Conservation (phyloP, 768 basidiomycete genomes). For the Tricholoma sp. region DNA sequence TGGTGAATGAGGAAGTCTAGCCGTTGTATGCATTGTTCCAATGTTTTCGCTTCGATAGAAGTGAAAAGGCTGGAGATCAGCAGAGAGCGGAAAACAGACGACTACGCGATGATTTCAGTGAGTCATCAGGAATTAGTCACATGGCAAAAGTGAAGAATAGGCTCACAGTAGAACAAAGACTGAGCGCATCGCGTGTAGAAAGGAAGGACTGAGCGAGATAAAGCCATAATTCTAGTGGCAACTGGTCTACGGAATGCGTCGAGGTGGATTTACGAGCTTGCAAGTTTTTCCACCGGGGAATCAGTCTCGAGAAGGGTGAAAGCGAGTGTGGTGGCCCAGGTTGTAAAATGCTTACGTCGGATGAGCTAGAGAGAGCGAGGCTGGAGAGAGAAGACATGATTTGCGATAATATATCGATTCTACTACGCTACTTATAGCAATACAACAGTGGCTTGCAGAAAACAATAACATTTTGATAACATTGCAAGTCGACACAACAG, state of each 20-base stretch:
- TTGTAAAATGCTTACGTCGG: neutral
- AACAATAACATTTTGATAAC: neutral
- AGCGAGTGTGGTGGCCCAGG: neutral
- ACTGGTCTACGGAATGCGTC: neutral
- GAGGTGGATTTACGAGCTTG: neutral
- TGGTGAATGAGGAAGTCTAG: constrained; percentile 8
- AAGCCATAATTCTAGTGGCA: constrained; percentile 12
- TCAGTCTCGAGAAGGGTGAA: neutral
- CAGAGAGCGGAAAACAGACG: constrained; percentile 2
- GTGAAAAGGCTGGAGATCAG: constrained; percentile 11
- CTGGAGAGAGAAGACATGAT: neutral
- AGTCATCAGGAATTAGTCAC: neutral
- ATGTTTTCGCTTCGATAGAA: constrained; percentile 10
- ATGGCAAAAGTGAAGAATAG: neutral
- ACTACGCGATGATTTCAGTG: constrained; percentile 1
- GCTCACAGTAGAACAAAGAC: constrained; percentile 10
- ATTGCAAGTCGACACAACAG: neutral
- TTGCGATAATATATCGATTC: neutral
- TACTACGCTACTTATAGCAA: neutral
- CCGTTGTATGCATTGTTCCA: constrained; percentile 13
- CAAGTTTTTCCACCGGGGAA: neutral
- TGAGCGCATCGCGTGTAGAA: constrained; percentile 10
- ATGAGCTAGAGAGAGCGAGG: neutral
- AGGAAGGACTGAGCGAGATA: constrained; percentile 9
- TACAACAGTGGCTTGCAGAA: neutral